Percentiles rank a stretch among this genome's conserved stretches.
These are phyloP conservation scores for Diaporthe citrichinensis DNA, from an alignment of 2,329 filamentous ascomycete genomes.

Conservation along the genomic window DNA sequence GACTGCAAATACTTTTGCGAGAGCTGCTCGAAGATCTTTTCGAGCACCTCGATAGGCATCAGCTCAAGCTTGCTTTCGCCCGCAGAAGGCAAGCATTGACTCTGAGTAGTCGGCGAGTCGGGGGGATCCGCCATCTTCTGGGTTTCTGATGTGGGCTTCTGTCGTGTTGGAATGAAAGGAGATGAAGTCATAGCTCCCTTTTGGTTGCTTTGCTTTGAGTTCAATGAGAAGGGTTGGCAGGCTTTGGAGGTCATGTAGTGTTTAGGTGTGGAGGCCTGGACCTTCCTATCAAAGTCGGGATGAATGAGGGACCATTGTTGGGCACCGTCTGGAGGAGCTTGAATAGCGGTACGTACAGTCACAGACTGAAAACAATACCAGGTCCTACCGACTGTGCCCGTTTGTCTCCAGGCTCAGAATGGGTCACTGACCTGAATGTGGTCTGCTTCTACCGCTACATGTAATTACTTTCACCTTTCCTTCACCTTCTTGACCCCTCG, in stretches of 20 bases:
- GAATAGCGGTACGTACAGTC: no score
- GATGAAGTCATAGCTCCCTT: accelerated
- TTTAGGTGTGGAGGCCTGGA: background rate
- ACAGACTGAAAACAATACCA: background rate
- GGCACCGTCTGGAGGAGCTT: background rate
- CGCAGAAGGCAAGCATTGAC: background rate
- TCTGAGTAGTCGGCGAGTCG: background rate
- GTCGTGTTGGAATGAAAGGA: background rate
- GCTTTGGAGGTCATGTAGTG: background rate
- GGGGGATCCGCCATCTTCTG: background rate
- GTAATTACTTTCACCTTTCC: background rate
- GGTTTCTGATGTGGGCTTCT: background rate
- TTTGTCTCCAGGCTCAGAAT: background rate
- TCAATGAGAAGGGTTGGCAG: background rate
- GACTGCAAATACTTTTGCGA: background rate
- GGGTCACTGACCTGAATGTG: background rate
- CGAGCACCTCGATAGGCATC: background rate
- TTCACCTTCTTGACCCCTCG: background rate
- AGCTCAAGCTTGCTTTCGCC: background rate
- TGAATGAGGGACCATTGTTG: background rate
- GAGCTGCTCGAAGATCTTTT: background rate
- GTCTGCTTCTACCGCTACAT: background rate
- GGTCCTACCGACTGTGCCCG: background rate
- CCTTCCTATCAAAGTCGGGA: background rate
- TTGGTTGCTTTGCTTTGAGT: background rate